Evolutionary conservation across 1,284 basidiomycete species (phyloP).

Genomic region (Vanrija sp.): DNA sequence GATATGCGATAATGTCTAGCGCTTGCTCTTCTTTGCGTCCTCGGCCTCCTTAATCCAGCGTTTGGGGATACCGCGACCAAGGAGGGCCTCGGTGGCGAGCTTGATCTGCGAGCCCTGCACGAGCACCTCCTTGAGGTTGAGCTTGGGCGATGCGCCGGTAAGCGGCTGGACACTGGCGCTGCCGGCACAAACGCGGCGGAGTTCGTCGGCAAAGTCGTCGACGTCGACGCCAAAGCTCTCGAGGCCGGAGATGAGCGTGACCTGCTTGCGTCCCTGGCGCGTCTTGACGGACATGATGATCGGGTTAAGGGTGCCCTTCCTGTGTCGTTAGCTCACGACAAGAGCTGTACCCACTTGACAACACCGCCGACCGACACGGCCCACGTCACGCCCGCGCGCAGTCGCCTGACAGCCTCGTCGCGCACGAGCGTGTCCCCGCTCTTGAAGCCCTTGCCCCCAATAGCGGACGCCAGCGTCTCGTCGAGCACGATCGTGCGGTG

Average conservation of each 20-base stretch:
- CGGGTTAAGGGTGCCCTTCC: constrained; percentile 70
- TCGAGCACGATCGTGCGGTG: constrained; percentile 69
- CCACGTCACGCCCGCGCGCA: constrained; percentile 34
- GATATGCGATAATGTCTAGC: neutral
- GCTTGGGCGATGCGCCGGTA: constrained; percentile 41
- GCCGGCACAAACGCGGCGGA: constrained; percentile 70
- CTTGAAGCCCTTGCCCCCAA: constrained; percentile 51
- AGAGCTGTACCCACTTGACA: constrained; percentile 27
- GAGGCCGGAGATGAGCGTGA: constrained; percentile 70
- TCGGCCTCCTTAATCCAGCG: constrained; percentile 64
- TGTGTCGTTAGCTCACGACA: constrained; percentile 36
- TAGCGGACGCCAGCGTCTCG: constrained; percentile 54
- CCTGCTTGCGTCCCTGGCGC: constrained; percentile 69
- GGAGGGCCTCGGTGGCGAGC: constrained; percentile 62
- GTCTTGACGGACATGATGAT: constrained; percentile 66
- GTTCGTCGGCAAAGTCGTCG: constrained; percentile 72
- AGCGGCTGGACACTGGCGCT: constrained; percentile 58
- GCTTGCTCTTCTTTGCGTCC: constrained; percentile 12
- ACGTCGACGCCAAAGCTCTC: constrained; percentile 68
- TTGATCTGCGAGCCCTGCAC: constrained; percentile 77
- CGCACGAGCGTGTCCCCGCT: constrained; percentile 60
- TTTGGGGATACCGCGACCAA: constrained; percentile 68
- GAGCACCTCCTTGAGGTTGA: constrained; percentile 59
- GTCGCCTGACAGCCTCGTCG: constrained; percentile 59
- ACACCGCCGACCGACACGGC: constrained; percentile 36